phyloP scores from a whole-genome alignment of 2,329 filamentous ascomycete species.

The Lachnellula arida region DNA sequence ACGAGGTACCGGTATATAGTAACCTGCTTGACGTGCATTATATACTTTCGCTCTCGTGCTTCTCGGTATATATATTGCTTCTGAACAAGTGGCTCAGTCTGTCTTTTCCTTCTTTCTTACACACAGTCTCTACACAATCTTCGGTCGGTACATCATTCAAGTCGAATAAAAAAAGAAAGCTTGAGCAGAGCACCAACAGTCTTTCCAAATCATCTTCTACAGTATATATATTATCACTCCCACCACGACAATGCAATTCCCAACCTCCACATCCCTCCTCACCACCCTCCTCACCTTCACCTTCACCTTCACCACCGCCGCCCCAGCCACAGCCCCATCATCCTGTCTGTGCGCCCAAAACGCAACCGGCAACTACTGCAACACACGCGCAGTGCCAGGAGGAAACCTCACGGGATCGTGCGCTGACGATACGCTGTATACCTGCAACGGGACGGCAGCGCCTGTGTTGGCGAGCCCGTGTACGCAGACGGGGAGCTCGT shows the following conservation, averaged over 20 bases:
- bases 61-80: neutral
- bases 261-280: neutral
- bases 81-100: neutral
- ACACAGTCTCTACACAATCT: neutral
- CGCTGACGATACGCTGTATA: neutral
- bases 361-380: neutral
- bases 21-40: neutral
- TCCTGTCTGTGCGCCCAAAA: neutral
- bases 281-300: neutral
- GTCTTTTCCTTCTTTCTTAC: neutral
- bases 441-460: neutral
- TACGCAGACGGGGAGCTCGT: neutral
- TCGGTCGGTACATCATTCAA: neutral
- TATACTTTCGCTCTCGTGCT: neutral
- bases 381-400: neutral
- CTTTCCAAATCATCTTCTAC: neutral
- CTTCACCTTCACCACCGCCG: no score
- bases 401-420: neutral
- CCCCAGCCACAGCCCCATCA: neutral
- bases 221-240: neutral
- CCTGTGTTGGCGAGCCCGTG: neutral
- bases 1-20: neutral
- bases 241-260: neutral
- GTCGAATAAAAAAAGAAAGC: neutral
- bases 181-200: neutral